phyloP scores from a whole-genome alignment of 805 yeast genomes.

The Candida odintsovae region DNA sequence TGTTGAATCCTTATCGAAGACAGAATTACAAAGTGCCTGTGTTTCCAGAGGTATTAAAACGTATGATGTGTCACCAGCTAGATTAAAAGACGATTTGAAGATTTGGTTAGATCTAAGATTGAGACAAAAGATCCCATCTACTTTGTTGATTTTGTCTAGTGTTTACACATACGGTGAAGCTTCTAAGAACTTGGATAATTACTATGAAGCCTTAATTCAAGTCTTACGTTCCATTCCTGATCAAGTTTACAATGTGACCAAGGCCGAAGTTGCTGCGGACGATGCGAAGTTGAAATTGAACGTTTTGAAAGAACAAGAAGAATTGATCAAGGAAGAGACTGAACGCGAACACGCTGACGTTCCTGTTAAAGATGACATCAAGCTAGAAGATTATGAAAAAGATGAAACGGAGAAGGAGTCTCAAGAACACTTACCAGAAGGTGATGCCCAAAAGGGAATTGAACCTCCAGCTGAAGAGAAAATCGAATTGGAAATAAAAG shows the following conservation, averaged over 20 bases:
- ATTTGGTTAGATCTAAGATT: slow-evolving; percentile 89
- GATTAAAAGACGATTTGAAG: slow-evolving; percentile 73
- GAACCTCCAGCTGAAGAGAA: slow-evolving; percentile 12
- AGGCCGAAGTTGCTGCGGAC: slow-evolving; percentile 68
- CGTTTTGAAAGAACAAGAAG: slow-evolving; percentile 75
- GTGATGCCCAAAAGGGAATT: slow-evolving; percentile 8
- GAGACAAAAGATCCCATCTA: slow-evolving; percentile 87
- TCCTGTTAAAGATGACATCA: slow-evolving; percentile 31
- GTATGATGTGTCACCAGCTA: slow-evolving; percentile 70
- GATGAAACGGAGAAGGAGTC: slow-evolving; percentile 7
- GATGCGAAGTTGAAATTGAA: slow-evolving; percentile 61
- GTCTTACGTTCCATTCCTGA: slow-evolving; percentile 89
- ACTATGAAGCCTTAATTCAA: slow-evolving; percentile 83
- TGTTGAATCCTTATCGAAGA: slow-evolving; percentile 69
- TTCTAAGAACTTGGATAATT: slow-evolving; percentile 38
- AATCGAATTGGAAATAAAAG: background rate
- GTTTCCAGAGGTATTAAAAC: slow-evolving; percentile 90
- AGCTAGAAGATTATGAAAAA: slow-evolving; percentile 33
- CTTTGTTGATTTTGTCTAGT: slow-evolving; percentile 76
- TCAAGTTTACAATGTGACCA: slow-evolving; percentile 93
- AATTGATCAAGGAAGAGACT: slow-evolving; percentile 79
- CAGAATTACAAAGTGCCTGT: slow-evolving; percentile 85
- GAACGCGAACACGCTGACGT: slow-evolving; percentile 40
- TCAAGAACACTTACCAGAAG: slow-evolving; percentile 3
- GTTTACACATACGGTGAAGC: slow-evolving; percentile 83